A percentile compares a stretch with the other conserved stretches of the same genome.
phyloP scores from a whole-genome alignment of 208 protist genomes.

The Leishmania major region DNA sequence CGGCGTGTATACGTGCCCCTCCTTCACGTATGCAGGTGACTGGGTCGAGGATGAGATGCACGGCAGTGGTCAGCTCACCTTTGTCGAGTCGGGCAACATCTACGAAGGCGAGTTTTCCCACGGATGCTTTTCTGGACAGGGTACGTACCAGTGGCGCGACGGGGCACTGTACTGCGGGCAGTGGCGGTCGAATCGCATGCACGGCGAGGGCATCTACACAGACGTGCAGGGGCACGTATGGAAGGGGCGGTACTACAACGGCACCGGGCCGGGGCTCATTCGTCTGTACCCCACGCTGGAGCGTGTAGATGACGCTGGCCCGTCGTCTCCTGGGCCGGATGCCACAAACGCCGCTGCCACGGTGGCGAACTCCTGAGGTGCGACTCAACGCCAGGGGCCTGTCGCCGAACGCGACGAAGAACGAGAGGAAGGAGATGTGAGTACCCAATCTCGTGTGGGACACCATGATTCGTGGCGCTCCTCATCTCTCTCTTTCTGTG shows the following conservation, averaged over 20 bases:
- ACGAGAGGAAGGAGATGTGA: background rate
- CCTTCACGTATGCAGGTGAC: conserved; percentile 78
- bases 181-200: conserved; percentile 85
- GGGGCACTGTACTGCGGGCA: conserved; percentile 72
- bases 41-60: conserved; percentile 90
- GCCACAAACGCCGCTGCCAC: background rate
- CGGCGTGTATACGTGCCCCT: conserved; percentile 69
- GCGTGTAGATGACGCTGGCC: background rate
- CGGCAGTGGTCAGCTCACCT: conserved; percentile 65
- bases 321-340: background rate
- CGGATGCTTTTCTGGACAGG: conserved; percentile 75
- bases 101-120: conserved; percentile 69
- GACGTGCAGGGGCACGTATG: conserved; percentile 75
- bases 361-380: background rate
- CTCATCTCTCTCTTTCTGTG: background rate
- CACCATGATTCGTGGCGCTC: background rate
- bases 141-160: conserved; percentile 70
- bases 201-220: conserved; percentile 86
- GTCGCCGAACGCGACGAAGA: background rate
- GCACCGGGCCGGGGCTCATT: conserved; percentile 70
- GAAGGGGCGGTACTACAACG: conserved; percentile 83
- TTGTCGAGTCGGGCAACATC: conserved; percentile 48
- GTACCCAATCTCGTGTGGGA: background rate
- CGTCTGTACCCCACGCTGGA: conserved; percentile 36
- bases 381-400: background rate